Percentiles rank a stretch among this genome's conserved stretches.
Conservation (phyloP, 257 asterid species). For the Agastache rugosa region DNA sequence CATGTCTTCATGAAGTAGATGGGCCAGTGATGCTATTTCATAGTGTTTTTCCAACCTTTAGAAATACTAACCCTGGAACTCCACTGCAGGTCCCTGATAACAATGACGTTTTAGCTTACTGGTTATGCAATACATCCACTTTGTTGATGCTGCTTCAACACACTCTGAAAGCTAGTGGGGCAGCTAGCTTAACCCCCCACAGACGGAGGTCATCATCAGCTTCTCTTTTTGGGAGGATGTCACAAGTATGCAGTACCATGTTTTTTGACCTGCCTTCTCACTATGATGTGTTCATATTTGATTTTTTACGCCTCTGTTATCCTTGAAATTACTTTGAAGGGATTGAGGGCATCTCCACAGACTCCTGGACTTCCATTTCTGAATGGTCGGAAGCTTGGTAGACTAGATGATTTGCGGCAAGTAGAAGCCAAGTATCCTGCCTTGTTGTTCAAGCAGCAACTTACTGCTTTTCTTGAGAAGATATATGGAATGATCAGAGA, state of each 20-base stretch:
- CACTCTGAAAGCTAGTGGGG: conserved; percentile 97
- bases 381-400: conserved; percentile 83
- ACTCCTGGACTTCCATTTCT: conserved; percentile 88
- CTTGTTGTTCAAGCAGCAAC: conserved; percentile 97
- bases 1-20: neutral
- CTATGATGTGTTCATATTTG: conserved; percentile 26
- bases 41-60: neutral
- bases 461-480: conserved; percentile 98
- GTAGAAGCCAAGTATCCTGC: conserved; percentile 99
- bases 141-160: conserved; percentile 96
- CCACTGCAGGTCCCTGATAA: conserved; percentile 75
- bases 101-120: conserved; percentile 84
- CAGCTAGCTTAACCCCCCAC: conserved; percentile 95
- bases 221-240: conserved; percentile 98
- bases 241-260: conserved; percentile 64
- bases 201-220: conserved; percentile 94
- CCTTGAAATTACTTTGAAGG: conserved; percentile 53
- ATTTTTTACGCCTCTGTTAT: conserved; percentile 28
- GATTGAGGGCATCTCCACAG: conserved; percentile 92
- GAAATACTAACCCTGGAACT: conserved; percentile 36
- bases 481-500: conserved; percentile 97
- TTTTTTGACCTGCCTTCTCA: conserved; percentile 37
- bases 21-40: neutral
- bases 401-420: conserved; percentile 93
- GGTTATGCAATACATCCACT: conserved; percentile 94